phyloP scores from a whole-genome alignment of 106 monocot species.

The Acanthochlamys bracteata region DNA sequence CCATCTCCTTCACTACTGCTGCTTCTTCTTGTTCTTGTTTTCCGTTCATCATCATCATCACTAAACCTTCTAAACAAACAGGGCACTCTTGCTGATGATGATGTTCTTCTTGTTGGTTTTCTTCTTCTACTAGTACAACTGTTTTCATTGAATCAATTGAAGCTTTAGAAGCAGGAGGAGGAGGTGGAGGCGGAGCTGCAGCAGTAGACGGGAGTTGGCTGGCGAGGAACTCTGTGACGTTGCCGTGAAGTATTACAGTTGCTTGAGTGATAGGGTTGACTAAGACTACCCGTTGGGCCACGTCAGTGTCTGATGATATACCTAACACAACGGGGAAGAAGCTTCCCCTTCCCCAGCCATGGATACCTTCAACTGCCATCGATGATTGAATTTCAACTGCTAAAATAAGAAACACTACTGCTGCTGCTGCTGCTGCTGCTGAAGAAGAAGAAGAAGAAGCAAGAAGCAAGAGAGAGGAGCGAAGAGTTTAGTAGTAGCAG shows the following conservation, averaged over 20 bases:
- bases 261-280: conserved; percentile 30
- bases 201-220: conserved; percentile 1
- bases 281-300: conserved; percentile 23
- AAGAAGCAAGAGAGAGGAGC: too few species aligned
- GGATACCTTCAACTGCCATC: too few species aligned
- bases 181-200: conserved; percentile 35
- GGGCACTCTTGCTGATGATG: conserved; percentile 25
- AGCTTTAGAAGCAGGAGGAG: conserved; percentile 50
- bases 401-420: too few species aligned
- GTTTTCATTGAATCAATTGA: conserved; percentile 47
- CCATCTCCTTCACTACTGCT: conserved; percentile 61
- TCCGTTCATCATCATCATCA: neutral
- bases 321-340: conserved; percentile 16
- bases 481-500: too few species aligned
- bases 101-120: neutral
- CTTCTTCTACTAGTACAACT: conserved; percentile 17
- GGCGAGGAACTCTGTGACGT: conserved; percentile 16
- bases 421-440: too few species aligned
- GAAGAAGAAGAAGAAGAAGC: too few species aligned
- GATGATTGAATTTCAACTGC: too few species aligned
- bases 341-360: neutral
- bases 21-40: neutral
- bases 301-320: conserved; percentile 4
- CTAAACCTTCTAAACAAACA: conserved; percentile 47
- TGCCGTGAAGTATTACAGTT: conserved; percentile 22